A percentile compares a stretch with the other conserved stretches of the same genome.
Conservation (phyloP, 176 grass and related monocot species). For the Puya raimondii region DNA sequence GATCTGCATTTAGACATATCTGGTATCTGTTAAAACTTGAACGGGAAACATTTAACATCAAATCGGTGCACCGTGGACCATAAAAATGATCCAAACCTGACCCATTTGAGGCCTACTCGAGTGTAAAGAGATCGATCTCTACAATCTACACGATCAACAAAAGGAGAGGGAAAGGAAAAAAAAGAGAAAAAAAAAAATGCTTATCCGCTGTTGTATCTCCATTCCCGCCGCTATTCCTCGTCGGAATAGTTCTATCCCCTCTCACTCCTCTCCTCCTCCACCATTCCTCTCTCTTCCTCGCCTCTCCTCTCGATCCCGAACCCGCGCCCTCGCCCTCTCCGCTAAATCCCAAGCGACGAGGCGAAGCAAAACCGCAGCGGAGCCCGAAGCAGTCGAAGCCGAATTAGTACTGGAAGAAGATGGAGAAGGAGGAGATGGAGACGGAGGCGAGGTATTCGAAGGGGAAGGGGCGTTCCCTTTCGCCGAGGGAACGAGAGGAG, state of each 20-base stretch:
- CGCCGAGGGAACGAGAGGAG: conserved; percentile 14
- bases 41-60: too few relatives aligned
- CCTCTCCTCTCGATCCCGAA: neutral
- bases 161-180: neutral
- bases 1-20: too few relatives aligned
- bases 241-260: conserved; percentile 7
- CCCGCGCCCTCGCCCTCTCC: conserved; percentile 6
- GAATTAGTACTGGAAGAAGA: neutral
- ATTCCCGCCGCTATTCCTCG: conserved; percentile 24
- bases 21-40: too few relatives aligned
- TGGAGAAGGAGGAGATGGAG: neutral
- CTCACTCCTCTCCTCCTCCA: neutral
- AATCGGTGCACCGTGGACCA: too few relatives aligned
- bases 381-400: conserved; percentile 9
- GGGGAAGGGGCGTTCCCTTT: conserved; percentile 6
- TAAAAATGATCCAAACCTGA: too few relatives aligned
- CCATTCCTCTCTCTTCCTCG: neutral
- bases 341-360: conserved; percentile 13
- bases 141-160: neutral
- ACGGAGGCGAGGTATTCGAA: too few relatives aligned
- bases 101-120: too few relatives aligned
- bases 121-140: neutral
- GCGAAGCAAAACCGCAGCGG: conserved; percentile 19
- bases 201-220: conserved; percentile 19
- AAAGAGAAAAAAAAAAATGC: conserved; percentile 14